A percentile compares a stretch with the other conserved stretches of the same genome.
Conservation (phyloP, 179 eudicot species). For the Silene vulgaris region DNA sequence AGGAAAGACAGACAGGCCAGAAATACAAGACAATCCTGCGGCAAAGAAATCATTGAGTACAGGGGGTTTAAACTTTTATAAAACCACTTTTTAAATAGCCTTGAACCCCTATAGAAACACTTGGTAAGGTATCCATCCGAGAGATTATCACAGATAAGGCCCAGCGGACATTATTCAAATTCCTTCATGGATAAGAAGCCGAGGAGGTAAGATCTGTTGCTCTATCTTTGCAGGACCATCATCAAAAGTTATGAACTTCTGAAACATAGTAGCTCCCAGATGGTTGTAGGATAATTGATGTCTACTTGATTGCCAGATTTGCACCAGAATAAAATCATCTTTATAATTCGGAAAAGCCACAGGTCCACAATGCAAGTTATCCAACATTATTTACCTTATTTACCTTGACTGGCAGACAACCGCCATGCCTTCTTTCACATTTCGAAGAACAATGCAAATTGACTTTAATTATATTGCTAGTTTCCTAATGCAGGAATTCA, state of each 20-base stretch:
- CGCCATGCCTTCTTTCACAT: background rate
- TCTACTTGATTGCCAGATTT: background rate
- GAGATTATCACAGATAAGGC: conserved; percentile 17
- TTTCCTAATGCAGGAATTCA: background rate
- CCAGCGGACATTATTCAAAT: background rate
- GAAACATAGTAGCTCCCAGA: background rate
- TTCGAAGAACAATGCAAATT: background rate
- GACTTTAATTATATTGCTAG: no score
- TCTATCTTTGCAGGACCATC: conserved; percentile 12
- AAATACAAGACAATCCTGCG: conserved; percentile 66
- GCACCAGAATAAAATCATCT: background rate
- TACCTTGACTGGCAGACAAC: background rate
- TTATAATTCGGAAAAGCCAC: background rate
- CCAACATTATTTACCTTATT: background rate
- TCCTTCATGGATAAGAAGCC: background rate
- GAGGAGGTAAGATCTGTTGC: background rate
- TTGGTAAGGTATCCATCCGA: conserved; percentile 28
- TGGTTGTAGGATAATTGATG: background rate
- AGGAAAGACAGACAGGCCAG: conserved; percentile 55
- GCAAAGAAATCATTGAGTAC: conserved; percentile 65
- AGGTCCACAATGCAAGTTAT: background rate
- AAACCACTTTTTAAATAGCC: conserved; percentile 18
- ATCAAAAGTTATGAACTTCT: conserved; percentile 1
- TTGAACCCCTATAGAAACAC: conserved; percentile 26
- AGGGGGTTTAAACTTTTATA: conserved; percentile 39